Base-by-base conservation (phyloP, 352 stramenopile genomes). In the Pythium rishiriense region DNA sequence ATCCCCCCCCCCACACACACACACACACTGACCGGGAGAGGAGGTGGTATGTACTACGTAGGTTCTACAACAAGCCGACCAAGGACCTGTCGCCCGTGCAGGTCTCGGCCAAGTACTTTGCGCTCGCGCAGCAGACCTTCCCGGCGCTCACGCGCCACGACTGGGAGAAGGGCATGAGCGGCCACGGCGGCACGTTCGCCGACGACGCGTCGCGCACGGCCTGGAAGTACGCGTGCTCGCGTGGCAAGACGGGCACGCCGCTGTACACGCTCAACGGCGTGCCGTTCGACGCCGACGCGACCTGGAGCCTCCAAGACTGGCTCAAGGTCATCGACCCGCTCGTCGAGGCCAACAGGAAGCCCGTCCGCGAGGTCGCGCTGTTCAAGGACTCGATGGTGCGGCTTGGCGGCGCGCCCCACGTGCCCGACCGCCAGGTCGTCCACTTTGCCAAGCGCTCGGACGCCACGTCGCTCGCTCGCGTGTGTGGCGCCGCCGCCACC, bases 391-490 rank as follows among this genome's bases (percentile, higher is more conserved):
- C 49, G 15, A 64, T 74, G 42, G 49, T 77, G 33, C 70, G 71
- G 25, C 49, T 87, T 58, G 77, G 74, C 39, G 79, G 78, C 51
- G 68, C 69, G 45, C 73, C 78, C 7, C 43, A 55, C 22, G 62
- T 75, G 15, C 77, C 81, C 1, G 81, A 91, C 64, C 77, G 83
- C 58, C 63, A 79, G 53, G 79, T 91, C 25, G 72, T 79, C 64
- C 77, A 85, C 46, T 68, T 90, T 46, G 64, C 81, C 24, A 70
- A 54, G 24, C n/a, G 51, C 31, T 63, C 63, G 4, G 58, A 82
- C 28, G 75, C 68, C 53, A 46, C 70, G 26, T 72, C 73, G 28
- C 69, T 75, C 51, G 68, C 78, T 8, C 62, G 73, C 2, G 68
- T 85, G 8, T 91, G 81, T n/a, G n/a, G n/a, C n/a, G n/a, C n/a